phyloP scores from a whole-genome alignment of 257 asterid species.

The Lycium barbarum region DNA sequence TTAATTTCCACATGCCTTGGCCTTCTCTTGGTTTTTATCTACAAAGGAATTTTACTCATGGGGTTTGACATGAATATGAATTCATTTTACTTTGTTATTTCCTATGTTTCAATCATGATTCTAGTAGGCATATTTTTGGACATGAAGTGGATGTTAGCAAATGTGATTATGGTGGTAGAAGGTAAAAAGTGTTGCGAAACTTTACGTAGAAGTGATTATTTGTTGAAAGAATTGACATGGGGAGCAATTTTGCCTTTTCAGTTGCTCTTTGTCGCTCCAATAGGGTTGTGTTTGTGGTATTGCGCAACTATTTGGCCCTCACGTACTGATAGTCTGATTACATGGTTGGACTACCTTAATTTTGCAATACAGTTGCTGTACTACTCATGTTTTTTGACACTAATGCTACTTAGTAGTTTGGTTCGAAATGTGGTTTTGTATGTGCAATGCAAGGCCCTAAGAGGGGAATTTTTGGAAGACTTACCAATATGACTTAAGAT shows the following conservation, averaged over 20 bases:
- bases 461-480: constrained; percentile 15
- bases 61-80: background rate
- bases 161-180: background rate
- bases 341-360: background rate
- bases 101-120: background rate
- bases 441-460: background rate
- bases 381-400: background rate
- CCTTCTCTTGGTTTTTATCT: background rate
- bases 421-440: background rate
- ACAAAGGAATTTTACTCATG: background rate
- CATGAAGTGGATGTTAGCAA: constrained; percentile 21
- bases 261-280: background rate
- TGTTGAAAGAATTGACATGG: background rate
- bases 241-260: background rate
- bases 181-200: background rate
- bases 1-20: background rate
- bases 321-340: background rate
- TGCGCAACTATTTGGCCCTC: background rate
- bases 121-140: constrained; percentile 6
- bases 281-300: background rate
- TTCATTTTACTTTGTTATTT: background rate
- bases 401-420: background rate
- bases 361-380: background rate
- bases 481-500: background rate
- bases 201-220: constrained; percentile 14